phyloP scores from a whole-genome alignment of 345 rosid species.

The Murraya koenigii region DNA sequence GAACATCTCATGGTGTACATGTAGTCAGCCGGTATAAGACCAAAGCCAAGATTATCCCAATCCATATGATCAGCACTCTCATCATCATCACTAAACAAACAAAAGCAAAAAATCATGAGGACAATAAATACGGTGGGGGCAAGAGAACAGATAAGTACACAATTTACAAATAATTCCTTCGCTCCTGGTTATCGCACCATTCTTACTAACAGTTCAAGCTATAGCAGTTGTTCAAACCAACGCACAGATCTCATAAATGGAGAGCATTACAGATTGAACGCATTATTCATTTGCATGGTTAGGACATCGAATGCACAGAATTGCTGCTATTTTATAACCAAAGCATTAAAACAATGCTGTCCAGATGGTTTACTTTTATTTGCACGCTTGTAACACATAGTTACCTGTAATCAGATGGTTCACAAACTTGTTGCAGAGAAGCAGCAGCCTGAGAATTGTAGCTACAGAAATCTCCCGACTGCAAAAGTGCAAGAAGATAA shows the following conservation, averaged over 20 bases:
- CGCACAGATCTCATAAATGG: background rate
- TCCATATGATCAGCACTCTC: constrained; percentile 60
- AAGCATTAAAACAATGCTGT: background rate
- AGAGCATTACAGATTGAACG: background rate
- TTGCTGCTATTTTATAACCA: background rate
- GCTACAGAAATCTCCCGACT: constrained; percentile 24
- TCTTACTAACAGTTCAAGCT: too few relatives aligned
- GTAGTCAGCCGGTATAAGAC: constrained; percentile 59
- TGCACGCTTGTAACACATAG: too few relatives aligned
- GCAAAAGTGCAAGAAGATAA: background rate
- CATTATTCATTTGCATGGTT: background rate
- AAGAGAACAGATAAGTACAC: background rate
- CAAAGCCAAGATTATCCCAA: constrained; percentile 84
- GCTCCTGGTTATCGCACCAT: too few relatives aligned
- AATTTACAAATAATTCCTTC: too few relatives aligned
- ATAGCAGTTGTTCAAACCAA: background rate
- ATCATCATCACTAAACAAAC: constrained; percentile 35
- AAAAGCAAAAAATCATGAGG: background rate
- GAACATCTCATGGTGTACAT: constrained; percentile 71
- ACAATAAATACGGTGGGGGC: background rate
- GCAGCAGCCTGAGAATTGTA: constrained; percentile 40
- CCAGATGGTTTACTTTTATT: background rate
- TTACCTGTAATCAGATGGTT: constrained; percentile 33
- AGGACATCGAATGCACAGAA: background rate
- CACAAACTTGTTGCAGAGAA: constrained; percentile 23